These are phyloP conservation scores for Geotrichum macrosporum DNA, from an alignment of 1,139 yeast genomes.

Conservation along the genomic window DNA sequence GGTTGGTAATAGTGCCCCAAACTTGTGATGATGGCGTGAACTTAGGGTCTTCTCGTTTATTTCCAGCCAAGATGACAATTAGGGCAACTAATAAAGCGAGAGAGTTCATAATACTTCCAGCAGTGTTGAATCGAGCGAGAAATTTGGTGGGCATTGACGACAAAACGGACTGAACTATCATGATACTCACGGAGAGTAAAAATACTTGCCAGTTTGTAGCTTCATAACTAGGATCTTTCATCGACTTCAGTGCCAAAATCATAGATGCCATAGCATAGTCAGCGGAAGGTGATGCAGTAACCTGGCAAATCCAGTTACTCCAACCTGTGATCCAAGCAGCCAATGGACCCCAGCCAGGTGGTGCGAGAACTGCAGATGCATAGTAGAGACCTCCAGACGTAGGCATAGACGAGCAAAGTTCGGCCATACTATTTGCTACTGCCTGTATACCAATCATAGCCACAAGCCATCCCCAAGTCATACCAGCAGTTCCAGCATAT, in stretches of 20 bases:
- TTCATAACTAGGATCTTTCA: conserved; percentile 47
- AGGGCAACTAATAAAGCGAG: conserved; percentile 54
- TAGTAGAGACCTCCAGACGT: conserved; percentile 61
- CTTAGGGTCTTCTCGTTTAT: conserved; percentile 32
- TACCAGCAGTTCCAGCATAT: conserved; percentile 57
- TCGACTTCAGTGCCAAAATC: conserved; percentile 49
- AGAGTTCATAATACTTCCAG: conserved; percentile 55
- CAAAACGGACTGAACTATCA: conserved; percentile 44
- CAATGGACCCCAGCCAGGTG: conserved; percentile 43
- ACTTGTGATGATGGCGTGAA: conserved; percentile 44
- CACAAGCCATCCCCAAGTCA: conserved; percentile 63
- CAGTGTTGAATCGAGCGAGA: conserved; percentile 56
- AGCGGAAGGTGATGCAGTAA: conserved; percentile 55
- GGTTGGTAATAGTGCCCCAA: conserved; percentile 54
- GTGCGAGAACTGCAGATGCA: conserved; percentile 56
- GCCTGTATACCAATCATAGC: conserved; percentile 48
- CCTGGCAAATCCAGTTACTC: conserved; percentile 54
- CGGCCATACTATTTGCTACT: conserved; percentile 56
- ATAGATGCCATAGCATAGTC: conserved; percentile 57
- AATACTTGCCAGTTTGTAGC: conserved; percentile 48
- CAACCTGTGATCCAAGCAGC: conserved; percentile 56
- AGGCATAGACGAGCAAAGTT: conserved; percentile 61
- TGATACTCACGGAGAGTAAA: conserved; percentile 54
- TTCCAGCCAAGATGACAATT: conserved; percentile 54
- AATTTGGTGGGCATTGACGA: conserved; percentile 51